Conservation (phyloP, 257 asterid genomes). For the Lithospermum erythrorhizon region DNA sequence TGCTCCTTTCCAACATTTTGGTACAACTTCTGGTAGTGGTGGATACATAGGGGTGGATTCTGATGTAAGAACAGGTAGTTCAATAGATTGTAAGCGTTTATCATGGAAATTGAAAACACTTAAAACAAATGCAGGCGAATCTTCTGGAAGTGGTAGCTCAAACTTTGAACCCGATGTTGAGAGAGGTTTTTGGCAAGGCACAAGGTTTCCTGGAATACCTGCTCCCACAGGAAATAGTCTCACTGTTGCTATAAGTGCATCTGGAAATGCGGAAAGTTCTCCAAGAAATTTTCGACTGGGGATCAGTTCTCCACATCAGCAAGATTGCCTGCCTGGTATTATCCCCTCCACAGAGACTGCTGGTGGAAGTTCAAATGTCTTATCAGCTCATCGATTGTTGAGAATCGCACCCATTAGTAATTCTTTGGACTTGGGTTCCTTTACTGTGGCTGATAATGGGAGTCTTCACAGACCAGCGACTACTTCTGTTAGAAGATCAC, state of each 20-base stretch:
- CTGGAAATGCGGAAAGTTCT: no score
- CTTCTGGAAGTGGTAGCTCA: slow-evolving; percentile 63
- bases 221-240: slow-evolving; percentile 23
- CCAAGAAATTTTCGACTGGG: slow-evolving; percentile 32
- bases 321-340: slow-evolving; percentile 25
- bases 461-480: slow-evolving; percentile 17
- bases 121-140: slow-evolving; percentile 50
- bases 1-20: slow-evolving; percentile 31
- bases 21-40: slow-evolving; percentile 22
- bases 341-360: slow-evolving; percentile 23
- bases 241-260: not conserved
- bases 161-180: slow-evolving; percentile 32
- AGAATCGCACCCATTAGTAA: slow-evolving; percentile 30
- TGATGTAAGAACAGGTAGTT: slow-evolving; percentile 38
- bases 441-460: slow-evolving; percentile 28
- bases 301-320: slow-evolving; percentile 45
- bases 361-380: slow-evolving; percentile 23
- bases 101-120: slow-evolving; percentile 72
- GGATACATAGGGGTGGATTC: slow-evolving; percentile 28
- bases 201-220: slow-evolving; percentile 22
- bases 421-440: slow-evolving; percentile 27
- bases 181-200: slow-evolving; percentile 33
- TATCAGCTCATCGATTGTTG: slow-evolving; percentile 32
- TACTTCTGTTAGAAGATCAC: slow-evolving; percentile 27
- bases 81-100: slow-evolving; percentile 42